Base-by-base conservation (phyloP, 805 yeast species). In the Barnettozyma pratensis region DNA sequence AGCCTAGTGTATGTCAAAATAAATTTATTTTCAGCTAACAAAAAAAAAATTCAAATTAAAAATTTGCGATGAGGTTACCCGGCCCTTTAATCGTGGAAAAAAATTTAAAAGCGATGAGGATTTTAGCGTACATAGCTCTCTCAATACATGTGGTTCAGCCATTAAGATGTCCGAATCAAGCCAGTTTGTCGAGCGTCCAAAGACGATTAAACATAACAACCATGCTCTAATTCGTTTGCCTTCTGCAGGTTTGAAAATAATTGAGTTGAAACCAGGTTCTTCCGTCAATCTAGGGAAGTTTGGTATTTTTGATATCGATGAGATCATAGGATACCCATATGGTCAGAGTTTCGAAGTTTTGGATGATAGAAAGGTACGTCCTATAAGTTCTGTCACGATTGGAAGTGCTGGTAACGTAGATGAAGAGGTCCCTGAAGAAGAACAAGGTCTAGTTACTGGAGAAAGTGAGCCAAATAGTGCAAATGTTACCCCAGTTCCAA, bases 271-370 rank as follows among this genome's bases (percentile, higher is more conserved):
- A 44, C 74, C 78, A 4, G 81, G 77, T 32, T 80, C 83, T 0
- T 63, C 76, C 9, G 75, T 94, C 19, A 79, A 81, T 47, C 73
- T 94, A 54, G 99, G 99, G 2, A 92, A 94, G 63, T 94, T 92
- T 66, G 99, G 99, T 19, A 73, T 85, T 0, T 94, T 94, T 63
- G 69, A 75, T 31, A 88, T 85, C 3, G 80, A 83, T 53, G 85
- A 79, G 45, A 75, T 92, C 10, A 65, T 92, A 38, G 97, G 97
- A 3, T 83, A 74, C 58, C 85, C 90, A 6, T 86, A 79, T 60
- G 99, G 98, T 1, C 92, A 87, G 56, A 80, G 96, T 1, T 94
- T 91, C 68, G 97, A 92, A 61, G 85, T 92, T 40, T 61, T 74
- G 30, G 87, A 81, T 39, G 81, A 78, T 50, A 70, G 70, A 44